A percentile compares a stretch with the other conserved stretches of the same genome.
phyloP scores from a whole-genome alignment of 192 early-diverging fungal species.

The Gryganskiella cystojenkinii region DNA sequence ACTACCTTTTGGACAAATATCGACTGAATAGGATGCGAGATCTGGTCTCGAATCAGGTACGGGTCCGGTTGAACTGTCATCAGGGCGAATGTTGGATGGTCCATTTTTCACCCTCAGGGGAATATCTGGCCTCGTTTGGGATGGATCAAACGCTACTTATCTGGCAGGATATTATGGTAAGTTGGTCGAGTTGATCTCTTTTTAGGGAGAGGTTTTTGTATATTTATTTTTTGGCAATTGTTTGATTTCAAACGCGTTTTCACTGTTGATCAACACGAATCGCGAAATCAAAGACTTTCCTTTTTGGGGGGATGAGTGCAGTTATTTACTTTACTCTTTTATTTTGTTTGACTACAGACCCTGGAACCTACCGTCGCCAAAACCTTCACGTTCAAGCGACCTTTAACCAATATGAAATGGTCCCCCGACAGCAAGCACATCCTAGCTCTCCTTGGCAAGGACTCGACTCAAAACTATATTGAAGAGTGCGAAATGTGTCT shows the following conservation, averaged over 20 bases:
- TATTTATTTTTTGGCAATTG: background rate
- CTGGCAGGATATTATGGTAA: slow-evolving; percentile 33
- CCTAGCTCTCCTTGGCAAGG: slow-evolving; percentile 11
- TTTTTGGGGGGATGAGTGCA: too few relatives aligned
- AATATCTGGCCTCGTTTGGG: slow-evolving; percentile 34
- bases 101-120: slow-evolving; percentile 36
- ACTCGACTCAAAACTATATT: background rate
- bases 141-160: slow-evolving; percentile 13
- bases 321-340: background rate
- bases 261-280: too few relatives aligned
- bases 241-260: slow-evolving; percentile 5
- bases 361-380: slow-evolving; percentile 27
- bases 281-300: too few relatives aligned
- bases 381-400: slow-evolving; percentile 11
- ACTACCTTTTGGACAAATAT: slow-evolving; percentile 1
- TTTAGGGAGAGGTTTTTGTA: background rate
- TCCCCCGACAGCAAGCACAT: slow-evolving; percentile 37
- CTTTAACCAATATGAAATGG: slow-evolving; percentile 17
- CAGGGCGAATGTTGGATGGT: slow-evolving; percentile 45
- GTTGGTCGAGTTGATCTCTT: too few relatives aligned
- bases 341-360: slow-evolving; percentile 2
- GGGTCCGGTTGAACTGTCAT: slow-evolving; percentile 25
- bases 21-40: slow-evolving; percentile 1
- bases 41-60: slow-evolving; percentile 23
- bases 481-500: slow-evolving; percentile 7